Base-by-base conservation (phyloP, 257 asterid genomes). In the Jacaranda mimosifolia region DNA sequence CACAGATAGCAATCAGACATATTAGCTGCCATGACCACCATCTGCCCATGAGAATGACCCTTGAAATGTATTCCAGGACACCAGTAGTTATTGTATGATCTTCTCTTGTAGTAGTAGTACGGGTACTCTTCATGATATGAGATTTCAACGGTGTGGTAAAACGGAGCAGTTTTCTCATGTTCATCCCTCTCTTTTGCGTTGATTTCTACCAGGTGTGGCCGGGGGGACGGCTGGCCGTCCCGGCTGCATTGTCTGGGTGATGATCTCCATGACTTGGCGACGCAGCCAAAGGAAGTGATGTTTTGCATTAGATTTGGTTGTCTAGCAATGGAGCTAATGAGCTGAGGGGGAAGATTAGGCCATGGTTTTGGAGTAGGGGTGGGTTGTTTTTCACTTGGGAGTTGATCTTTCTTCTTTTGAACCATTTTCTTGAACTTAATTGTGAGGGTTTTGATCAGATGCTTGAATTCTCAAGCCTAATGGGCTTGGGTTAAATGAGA, bases 301-400 rank as follows among this genome's bases (percentile, higher is more conserved):
- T 69, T 81, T 32, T 59, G 65, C 77, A 84, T 63, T 55, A 58
- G 71, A 3, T 75, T 69, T 5, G 71, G 51, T 59, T 85, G 82
- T 52, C 71, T 64, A 59, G 79, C 74, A 1, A 79, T 38, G 26
- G 26, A 8, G 48, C 8, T 26, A 53, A 70, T 68, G 42, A 83
- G 82, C 42, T 81, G 84, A n/a, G 40, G 59, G 5, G 85, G 89
- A 36, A 85, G 82, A 81, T 83, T 72, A 51, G 87, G 86, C 91
- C 87, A 87, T 64, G 76, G 48, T 45, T 38, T 75, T 73, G 55
- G 71, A 26, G 18, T 43, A 9, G 63, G 76, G 35, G 64, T 78
- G 60, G 75, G 13, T 42, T 26, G 32, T 1, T 2, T 72, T 3
- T n/a, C 11, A 26, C 9, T 7, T 38, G 72, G 46, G 1, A 52